Evolutionary conservation across 257 asterid species (phyloP).

Genomic region (Avicennia marina): DNA sequence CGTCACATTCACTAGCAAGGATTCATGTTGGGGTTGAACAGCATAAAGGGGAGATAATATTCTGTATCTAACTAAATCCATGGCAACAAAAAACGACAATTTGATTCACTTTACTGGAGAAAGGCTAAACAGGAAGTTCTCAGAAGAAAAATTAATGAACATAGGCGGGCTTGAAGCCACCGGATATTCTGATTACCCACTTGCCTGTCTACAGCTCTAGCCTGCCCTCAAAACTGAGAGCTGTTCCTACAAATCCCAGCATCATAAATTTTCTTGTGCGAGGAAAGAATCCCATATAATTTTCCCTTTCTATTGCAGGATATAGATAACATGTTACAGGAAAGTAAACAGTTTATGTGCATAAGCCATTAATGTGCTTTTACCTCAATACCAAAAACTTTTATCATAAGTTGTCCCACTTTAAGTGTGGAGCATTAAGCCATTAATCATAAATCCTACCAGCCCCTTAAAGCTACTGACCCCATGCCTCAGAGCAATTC

Average conservation of each 20-base stretch:
- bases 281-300: too few species aligned
- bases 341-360: not conserved
- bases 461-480: not conserved
- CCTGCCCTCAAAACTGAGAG: not conserved
- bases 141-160: too few species aligned
- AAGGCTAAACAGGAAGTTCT: not conserved
- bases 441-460: not conserved
- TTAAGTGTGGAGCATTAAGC: not conserved
- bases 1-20: not conserved
- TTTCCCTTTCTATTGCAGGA: too few species aligned
- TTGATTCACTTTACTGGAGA: not conserved
- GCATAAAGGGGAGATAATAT: not conserved
- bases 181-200: not conserved
- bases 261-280: too few species aligned
- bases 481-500: not conserved
- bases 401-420: not conserved
- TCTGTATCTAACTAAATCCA: not conserved
- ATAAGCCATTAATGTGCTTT: not conserved
- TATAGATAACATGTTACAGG: too few species aligned
- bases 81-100: too few species aligned
- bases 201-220: not conserved
- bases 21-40: not conserved
- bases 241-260: not conserved
- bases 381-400: not conserved
- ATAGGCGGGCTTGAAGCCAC: too few species aligned